Conservation (phyloP, 257 asterid species). For the Voacanga thouarsii region DNA sequence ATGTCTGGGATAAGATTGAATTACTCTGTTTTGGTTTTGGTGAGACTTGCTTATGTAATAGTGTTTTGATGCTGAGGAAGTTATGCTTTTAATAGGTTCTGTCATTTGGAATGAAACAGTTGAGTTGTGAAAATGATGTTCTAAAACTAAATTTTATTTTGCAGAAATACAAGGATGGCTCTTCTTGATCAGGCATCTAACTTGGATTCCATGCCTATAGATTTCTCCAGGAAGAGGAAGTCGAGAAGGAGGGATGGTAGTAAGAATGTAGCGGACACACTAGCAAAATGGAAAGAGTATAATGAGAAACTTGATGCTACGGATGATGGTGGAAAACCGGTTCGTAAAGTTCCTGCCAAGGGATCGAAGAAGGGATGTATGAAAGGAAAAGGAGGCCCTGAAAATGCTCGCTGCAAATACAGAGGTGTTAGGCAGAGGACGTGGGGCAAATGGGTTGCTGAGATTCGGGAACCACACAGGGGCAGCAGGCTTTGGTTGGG, state of each 20-base stretch:
- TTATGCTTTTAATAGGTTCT: too few species aligned
- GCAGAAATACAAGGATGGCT: constrained; percentile 1
- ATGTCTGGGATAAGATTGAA: neutral
- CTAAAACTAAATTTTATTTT: neutral
- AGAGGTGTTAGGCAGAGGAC: constrained; percentile 21
- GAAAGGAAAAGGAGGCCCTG: constrained; percentile 21
- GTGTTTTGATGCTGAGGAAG: too few species aligned
- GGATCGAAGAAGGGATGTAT: constrained; percentile 18
- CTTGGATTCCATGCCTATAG: neutral
- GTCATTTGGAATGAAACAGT: neutral
- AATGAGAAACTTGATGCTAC: constrained; percentile 6
- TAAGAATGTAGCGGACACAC: constrained; percentile 12
- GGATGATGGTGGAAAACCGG: neutral
- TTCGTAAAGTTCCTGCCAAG: constrained; percentile 13
- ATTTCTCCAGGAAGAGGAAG: constrained; percentile 9
- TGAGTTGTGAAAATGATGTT: neutral
- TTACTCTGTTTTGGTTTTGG: neutral
- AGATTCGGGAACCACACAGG: constrained; percentile 15
- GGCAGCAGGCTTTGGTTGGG: constrained; percentile 20
- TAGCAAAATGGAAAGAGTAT: constrained; percentile 11
- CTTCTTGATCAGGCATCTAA: constrained; percentile 4
- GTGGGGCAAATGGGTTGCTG: constrained; percentile 23
- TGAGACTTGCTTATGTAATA: neutral
- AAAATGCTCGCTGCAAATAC: constrained; percentile 12
- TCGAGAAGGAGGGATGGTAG: constrained; percentile 9